Evolutionary conservation across 2,329 filamentous ascomycete species (phyloP).

Genomic region (Fusarium protoensiforme): DNA sequence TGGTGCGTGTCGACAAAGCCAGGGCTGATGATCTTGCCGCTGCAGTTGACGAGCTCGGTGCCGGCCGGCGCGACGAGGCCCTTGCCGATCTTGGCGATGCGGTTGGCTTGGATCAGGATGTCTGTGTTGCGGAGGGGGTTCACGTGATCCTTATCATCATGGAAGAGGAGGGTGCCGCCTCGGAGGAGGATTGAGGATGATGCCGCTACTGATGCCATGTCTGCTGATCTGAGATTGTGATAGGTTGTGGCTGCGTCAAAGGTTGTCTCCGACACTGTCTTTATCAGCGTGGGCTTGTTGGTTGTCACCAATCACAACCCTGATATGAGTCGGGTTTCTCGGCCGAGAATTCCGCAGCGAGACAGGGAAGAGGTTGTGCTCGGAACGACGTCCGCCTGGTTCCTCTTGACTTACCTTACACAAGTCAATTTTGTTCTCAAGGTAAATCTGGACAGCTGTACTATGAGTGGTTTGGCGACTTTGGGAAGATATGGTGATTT

Average conservation of each 20-base stretch:
- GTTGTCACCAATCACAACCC: background rate
- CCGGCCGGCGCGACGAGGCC: background rate
- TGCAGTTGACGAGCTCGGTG: conserved; percentile 8
- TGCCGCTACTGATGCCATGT: background rate
- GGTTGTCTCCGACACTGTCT: background rate
- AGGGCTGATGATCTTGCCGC: conserved; percentile 19
- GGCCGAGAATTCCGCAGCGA: background rate
- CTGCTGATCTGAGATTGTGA: background rate
- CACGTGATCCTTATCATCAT: conserved; percentile 9
- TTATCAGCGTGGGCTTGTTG: background rate
- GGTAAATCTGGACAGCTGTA: too few species aligned
- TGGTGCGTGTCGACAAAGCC: conserved; percentile 32
- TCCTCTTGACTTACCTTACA: background rate
- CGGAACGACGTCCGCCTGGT: background rate
- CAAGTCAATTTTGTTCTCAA: too few species aligned
- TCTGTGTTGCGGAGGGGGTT: conserved; percentile 1
- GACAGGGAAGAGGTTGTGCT: background rate
- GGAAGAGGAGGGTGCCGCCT: conserved; percentile 4
- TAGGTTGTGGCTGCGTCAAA: background rate
- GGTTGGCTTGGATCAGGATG: conserved; percentile 12
- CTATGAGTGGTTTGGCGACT: too few species aligned
- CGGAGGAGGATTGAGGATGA: conserved; percentile 3
- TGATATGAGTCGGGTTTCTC: background rate
- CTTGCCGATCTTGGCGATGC: conserved; percentile 10
- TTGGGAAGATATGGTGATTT: too few species aligned